These are phyloP conservation scores for Pilatotrama ljubarskyi DNA, from an alignment of 768 basidiomycete species.

Conservation along the genomic window DNA sequence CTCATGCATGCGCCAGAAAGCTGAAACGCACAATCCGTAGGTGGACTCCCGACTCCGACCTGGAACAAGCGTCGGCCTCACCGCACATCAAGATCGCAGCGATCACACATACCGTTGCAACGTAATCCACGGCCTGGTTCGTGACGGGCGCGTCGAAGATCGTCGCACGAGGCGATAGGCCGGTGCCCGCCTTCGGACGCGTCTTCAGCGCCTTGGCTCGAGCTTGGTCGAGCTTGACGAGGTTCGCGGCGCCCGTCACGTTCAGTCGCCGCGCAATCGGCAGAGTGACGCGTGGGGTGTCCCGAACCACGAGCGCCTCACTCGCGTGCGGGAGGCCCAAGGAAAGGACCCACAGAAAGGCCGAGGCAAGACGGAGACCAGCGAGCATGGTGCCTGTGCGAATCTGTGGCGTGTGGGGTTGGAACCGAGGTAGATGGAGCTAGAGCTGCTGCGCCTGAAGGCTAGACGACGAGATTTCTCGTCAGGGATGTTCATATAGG, in stretches of 20 bases:
- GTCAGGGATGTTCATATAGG: not conserved
- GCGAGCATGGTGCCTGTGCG: slow-evolving; percentile 4
- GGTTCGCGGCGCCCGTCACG: slow-evolving; percentile 20
- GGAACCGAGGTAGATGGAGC: not conserved
- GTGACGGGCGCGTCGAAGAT: slow-evolving; percentile 15
- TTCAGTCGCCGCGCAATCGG: slow-evolving; percentile 26
- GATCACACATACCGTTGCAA: slow-evolving; percentile 21
- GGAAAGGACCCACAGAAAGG: not conserved
- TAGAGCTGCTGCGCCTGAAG: too few relatives aligned
- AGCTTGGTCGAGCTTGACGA: slow-evolving; percentile 26
- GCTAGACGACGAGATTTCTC: not conserved
- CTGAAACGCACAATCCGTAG: slow-evolving; percentile 38
- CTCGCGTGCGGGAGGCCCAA: not conserved
- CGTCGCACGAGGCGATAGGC: not conserved
- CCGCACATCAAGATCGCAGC: too few relatives aligned
- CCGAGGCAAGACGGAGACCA: not conserved
- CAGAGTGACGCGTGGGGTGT: slow-evolving; percentile 21
- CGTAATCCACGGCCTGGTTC: slow-evolving; percentile 30
- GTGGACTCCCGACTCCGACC: slow-evolving; percentile 51
- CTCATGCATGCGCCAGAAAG: too few relatives aligned
- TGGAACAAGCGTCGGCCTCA: not conserved
- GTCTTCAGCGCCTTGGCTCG: slow-evolving; percentile 21
- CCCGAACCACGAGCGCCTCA: slow-evolving; percentile 16
- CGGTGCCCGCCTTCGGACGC: not conserved
- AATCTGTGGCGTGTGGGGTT: not conserved